Conservation (phyloP, 208 protist genomes). For the Wallacemonas sp. region DNA sequence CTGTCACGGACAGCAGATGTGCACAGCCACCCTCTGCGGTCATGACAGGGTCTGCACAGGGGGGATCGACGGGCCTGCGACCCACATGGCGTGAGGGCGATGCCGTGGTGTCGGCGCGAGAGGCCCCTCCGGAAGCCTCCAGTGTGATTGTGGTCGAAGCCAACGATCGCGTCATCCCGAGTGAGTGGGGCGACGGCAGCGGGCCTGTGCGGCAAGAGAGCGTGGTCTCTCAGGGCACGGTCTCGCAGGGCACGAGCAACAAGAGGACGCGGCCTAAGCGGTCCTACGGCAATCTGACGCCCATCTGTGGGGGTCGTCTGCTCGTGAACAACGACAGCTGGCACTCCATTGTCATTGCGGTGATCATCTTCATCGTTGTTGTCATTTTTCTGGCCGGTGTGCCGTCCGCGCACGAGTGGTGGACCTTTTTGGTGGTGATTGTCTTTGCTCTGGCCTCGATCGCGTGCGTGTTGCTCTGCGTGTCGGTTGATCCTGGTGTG, state of each 20-base stretch:
- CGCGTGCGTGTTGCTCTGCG: conserved; percentile 48
- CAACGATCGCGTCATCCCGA: no score
- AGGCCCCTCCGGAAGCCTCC: not conserved
- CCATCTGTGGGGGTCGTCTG: conserved; percentile 35
- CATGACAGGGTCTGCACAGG: no score
- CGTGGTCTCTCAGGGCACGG: not conserved
- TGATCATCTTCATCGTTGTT: conserved; percentile 35
- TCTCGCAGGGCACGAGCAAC: not conserved
- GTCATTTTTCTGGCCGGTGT: conserved; percentile 53
- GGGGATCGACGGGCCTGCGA: not conserved
- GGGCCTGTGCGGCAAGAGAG: not conserved
- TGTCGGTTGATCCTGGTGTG: conserved; percentile 74
- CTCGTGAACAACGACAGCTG: conserved; percentile 44
- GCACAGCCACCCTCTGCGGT: no score
- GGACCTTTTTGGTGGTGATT: conserved; percentile 41
- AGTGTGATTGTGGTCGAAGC: not conserved
- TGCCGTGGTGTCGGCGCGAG: not conserved
- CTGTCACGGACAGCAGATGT: not conserved
- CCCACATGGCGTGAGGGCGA: not conserved
- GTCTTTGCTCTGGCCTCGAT: conserved; percentile 40
- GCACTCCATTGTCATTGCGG: conserved; percentile 40
- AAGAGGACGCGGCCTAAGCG: not conserved
- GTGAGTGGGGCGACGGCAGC: not conserved
- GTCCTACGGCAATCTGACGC: conserved; percentile 6
- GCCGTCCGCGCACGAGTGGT: conserved; percentile 52